A percentile compares a stretch with the other conserved stretches of the same genome.
Conservation (phyloP, 2,329 filamentous ascomycete genomes). For the Aspergillus floridensis region DNA sequence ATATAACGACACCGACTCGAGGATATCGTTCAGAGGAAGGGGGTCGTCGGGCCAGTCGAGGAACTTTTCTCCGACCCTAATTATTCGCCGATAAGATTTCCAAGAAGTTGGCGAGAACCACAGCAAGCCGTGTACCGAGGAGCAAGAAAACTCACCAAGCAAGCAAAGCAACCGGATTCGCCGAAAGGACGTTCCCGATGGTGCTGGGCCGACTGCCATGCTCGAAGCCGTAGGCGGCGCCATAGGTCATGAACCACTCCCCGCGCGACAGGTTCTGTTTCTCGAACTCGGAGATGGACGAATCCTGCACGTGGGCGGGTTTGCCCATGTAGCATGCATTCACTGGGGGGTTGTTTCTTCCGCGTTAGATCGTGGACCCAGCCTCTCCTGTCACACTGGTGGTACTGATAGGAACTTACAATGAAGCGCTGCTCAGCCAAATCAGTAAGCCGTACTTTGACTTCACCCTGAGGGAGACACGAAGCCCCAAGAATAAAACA, state of each 20-base stretch:
- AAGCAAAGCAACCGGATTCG: constrained; percentile 32
- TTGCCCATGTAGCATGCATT: constrained; percentile 26
- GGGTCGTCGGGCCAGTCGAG: constrained; percentile 39
- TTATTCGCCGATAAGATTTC: neutral
- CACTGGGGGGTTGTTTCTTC: constrained; percentile 17
- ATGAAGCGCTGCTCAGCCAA: constrained; percentile 25
- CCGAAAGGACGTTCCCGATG: constrained; percentile 34
- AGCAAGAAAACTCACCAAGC: constrained; percentile 26
- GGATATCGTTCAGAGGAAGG: constrained; percentile 30
- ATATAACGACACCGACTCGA: constrained; percentile 38
- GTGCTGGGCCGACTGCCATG: constrained; percentile 35
- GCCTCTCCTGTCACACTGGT: too few species aligned
- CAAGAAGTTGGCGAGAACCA: neutral
- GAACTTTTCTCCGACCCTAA: constrained; percentile 43
- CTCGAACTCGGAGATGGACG: constrained; percentile 22
- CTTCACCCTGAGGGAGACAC: neutral
- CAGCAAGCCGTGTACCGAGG: too few species aligned
- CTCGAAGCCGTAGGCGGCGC: constrained; percentile 27
- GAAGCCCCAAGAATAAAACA: neutral
- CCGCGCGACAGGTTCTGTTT: constrained; percentile 30
- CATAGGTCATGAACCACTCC: constrained; percentile 19
- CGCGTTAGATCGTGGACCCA: neutral
- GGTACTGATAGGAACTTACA: constrained; percentile 17
- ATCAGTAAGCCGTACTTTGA: neutral
- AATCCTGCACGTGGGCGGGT: constrained; percentile 25